Base-by-base conservation (phyloP, 306 rosid genomes). In the Begonia peltatifolia region DNA sequence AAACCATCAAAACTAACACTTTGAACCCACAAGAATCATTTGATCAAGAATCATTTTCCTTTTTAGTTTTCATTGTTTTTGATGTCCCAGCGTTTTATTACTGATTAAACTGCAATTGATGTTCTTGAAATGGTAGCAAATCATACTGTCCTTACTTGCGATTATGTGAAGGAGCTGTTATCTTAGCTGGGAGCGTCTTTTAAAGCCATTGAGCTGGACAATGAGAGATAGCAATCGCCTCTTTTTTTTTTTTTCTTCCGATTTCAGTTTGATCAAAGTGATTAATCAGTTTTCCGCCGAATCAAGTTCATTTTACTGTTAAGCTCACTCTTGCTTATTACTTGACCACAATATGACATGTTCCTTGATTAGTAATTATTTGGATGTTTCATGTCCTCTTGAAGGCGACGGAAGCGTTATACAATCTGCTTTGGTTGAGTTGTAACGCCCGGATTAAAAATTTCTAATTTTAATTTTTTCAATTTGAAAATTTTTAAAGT, bases 331-430 rank as follows among this genome's bases (percentile, higher is more conserved):
- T 42, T 42, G 46, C 10, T 9, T 6, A 1, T 42, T 2, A 42
- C 2, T 42, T 42, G 46, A 2, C 12, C 46, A 42, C 1, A 1
- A 42, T 42, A 9, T 42, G 2, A 12, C 12, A 20, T 42, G 46
- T 12, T 42, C 46, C 10, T 42, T 42, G 46, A 42, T 9, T 42
- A 12, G 10, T 42, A n/a, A 3, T 10, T 10, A n/a, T 12, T 6
- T 44, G 48, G 6, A 3, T 44, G 48, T 44, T 44, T 44, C 12
- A 11, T 44, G 48, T 44, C n/a, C 12, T 10, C 48, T 12, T 74
- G 77, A 76, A 87, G 95, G 82, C 54, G 95, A 83, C 68, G 96
- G 96, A 44, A 3, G 48, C 14, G 4, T 4, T 11, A 44, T 44
- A 44, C 48, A 44, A 44, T n/a, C 0, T 10, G 46, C 46, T 2